Percentiles rank a stretch among this genome's conserved stretches.
These are phyloP conservation scores for Eleusine indica DNA, from an alignment of 176 grass and related monocot genomes.

Conservation along the genomic window DNA sequence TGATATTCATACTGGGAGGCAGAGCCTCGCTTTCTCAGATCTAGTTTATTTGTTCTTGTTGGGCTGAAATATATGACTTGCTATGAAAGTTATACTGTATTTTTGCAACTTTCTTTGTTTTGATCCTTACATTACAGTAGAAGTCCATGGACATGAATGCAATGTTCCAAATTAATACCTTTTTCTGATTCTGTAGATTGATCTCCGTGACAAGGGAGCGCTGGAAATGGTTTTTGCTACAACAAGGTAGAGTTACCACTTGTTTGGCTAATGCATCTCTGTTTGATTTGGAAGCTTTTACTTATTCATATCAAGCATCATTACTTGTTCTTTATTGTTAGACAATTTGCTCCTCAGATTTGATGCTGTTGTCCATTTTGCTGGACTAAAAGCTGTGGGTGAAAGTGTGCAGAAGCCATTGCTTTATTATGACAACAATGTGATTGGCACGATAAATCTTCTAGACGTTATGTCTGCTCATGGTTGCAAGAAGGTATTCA, in stretches of 20 bases:
- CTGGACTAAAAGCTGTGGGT: constrained; percentile 84
- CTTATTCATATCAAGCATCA: constrained; percentile 25
- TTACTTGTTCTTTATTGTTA: constrained; percentile 41
- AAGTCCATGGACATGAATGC: background rate
- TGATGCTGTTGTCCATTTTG: constrained; percentile 83
- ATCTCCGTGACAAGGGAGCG: constrained; percentile 75
- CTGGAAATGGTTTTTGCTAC: constrained; percentile 73
- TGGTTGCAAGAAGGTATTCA: constrained; percentile 81
- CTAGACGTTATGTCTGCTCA: constrained; percentile 84
- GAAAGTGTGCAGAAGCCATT: constrained; percentile 86
- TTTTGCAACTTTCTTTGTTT: background rate
- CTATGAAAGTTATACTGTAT: background rate
- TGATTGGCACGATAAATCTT: constrained; percentile 79
- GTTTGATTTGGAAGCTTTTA: constrained; percentile 30
- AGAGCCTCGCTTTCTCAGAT: background rate
- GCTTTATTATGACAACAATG: constrained; percentile 91
- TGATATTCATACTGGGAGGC: background rate
- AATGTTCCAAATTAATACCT: constrained; percentile 6
- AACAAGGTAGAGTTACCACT: constrained; percentile 48
- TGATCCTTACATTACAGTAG: background rate
- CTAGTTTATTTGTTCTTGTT: constrained; percentile 10
- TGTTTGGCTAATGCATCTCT: background rate
- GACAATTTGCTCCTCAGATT: constrained; percentile 54
- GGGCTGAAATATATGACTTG: background rate
- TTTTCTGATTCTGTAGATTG: constrained; percentile 60